These are phyloP conservation scores for Pseudonitzschia multiseries DNA, from an alignment of 108 stramenopile genomes.

Conservation along the genomic window DNA sequence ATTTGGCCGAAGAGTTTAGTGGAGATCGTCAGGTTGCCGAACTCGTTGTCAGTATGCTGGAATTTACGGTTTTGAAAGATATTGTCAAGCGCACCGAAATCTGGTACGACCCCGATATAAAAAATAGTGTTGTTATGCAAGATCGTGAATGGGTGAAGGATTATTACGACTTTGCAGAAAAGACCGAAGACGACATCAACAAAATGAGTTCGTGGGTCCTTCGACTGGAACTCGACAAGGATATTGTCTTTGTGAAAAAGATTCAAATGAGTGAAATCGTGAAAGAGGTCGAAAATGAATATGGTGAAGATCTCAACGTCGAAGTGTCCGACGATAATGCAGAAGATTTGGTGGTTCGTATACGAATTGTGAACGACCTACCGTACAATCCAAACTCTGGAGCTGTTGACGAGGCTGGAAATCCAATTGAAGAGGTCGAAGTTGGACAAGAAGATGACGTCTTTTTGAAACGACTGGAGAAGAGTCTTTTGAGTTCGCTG, in stretches of 20 bases:
- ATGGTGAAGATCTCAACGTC: constrained; percentile 85
- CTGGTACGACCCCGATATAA: constrained; percentile 95
- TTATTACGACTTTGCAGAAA: constrained; percentile 88
- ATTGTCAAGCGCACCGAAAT: constrained; percentile 93
- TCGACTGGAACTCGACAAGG: constrained; percentile 92
- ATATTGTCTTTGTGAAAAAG: constrained; percentile 86
- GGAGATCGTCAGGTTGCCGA: constrained; percentile 82
- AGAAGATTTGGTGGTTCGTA: constrained; percentile 81
- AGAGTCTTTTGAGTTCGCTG: constrained; percentile 83
- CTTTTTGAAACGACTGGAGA: constrained; percentile 93
- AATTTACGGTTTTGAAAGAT: constrained; percentile 92
- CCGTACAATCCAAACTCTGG: constrained; percentile 48
- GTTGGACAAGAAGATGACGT: constrained; percentile 90
- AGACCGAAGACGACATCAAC: constrained; percentile 82
- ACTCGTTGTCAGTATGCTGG: constrained; percentile 84
- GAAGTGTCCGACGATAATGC: constrained; percentile 93
- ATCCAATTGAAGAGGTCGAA: constrained; percentile 72
- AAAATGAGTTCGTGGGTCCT: constrained; percentile 95
- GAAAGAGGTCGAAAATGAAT: constrained; percentile 78
- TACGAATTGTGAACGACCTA: constrained; percentile 90
- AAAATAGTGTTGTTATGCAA: constrained; percentile 83
- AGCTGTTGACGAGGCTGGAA: constrained; percentile 61
- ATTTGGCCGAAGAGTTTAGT: constrained; percentile 77
- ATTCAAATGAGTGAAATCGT: constrained; percentile 90
- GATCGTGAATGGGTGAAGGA: constrained; percentile 93